Base-by-base conservation (phyloP, 2,329 filamentous ascomycete genomes). In the Aspergillus hortae region DNA sequence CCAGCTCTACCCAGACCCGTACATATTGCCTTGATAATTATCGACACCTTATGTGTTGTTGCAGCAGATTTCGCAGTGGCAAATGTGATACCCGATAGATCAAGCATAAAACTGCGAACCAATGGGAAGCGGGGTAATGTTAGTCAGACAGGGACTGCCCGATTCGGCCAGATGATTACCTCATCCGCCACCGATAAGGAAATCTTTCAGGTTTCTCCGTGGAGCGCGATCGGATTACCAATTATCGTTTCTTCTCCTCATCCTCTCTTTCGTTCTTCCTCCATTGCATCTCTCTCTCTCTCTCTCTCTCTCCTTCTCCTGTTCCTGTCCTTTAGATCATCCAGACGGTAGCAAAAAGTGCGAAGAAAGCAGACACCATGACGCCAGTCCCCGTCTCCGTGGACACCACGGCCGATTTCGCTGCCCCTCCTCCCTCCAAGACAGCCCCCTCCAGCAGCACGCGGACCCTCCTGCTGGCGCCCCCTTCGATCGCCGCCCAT, bases 401-500 rank as follows among this genome's bases (percentile, higher is more conserved):
- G 69, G 82, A 84, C 66, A 74, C 75, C 38, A 77, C 77, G 57
- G 74, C 77, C 63, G 82, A 85, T 68, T 78, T 83, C 69, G 70
- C 72, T 61, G 66, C 70, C 61, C 55, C 64, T 46, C 55, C 64
- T 46, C 48, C 71, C 25, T 57, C 70, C 15, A 27, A 27, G 25
- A 27, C 25, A 9, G 59, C 67, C 40, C 54, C 63, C 38, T 57
- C 64, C 33, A 41, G 53, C 38, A 42, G 11, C 38, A 15, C 30
- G 33, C 84, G 86, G 71, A 92, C 87, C 30, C 86, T 96, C 56
- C 85, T 96, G 38, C 86, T 97, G 56, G 91, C 92, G 30, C 92
- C 94, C 48, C 92, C 94, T 11, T 95, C 91, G 21, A 83, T 97
- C 63, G 87, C 94, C 60, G 84, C 90, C 50, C 88, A 95, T 72